Evolutionary conservation across 805 yeast species (phyloP).

Genomic region (Teunomyces lycoperdinae): DNA sequence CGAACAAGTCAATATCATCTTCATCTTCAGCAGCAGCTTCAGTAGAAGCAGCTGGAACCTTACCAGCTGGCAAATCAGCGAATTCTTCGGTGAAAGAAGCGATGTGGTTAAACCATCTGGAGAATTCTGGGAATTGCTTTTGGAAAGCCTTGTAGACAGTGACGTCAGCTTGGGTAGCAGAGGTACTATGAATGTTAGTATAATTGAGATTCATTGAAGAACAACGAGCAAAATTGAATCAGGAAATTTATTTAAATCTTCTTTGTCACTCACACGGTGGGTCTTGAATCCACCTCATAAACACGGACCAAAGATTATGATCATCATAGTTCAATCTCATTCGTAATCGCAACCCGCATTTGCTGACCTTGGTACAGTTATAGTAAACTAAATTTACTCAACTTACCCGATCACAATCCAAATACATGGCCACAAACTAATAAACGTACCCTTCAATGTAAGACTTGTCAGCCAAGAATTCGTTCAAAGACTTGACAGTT

Average conservation of each 20-base stretch:
- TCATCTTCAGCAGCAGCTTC: slow-evolving; percentile 66
- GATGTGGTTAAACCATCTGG: slow-evolving; percentile 99
- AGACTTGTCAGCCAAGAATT: slow-evolving; percentile 86
- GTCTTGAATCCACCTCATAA: slow-evolving; percentile 95
- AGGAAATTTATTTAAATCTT: slow-evolving; percentile 27
- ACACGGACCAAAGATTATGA: slow-evolving; percentile 86
- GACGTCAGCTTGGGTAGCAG: slow-evolving; percentile 96
- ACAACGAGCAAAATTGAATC: slow-evolving; percentile 7
- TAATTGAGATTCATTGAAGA: slow-evolving; percentile 6
- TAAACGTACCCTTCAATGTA: slow-evolving; percentile 91
- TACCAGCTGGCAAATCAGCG: slow-evolving; percentile 75
- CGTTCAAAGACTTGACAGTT: slow-evolving; percentile 63
- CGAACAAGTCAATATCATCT: slow-evolving; percentile 92
- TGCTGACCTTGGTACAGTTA: neutral
- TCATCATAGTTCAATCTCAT: slow-evolving; percentile 51
- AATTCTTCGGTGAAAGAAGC: slow-evolving; percentile 90
- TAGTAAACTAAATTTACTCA: neutral
- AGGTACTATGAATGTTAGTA: slow-evolving; percentile 52
- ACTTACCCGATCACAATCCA: neutral
- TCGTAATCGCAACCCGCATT: neutral
- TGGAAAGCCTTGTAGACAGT: slow-evolving; percentile 93
- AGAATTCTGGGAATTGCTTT: slow-evolving; percentile 84
- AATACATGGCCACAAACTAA: neutral
- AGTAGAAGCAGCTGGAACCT: slow-evolving; percentile 51
- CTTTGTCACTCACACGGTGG: slow-evolving; percentile 89